These are phyloP conservation scores for Saccharomycopsis oosterbeekiorum DNA, from an alignment of 805 yeast genomes.

Conservation along the genomic window DNA sequence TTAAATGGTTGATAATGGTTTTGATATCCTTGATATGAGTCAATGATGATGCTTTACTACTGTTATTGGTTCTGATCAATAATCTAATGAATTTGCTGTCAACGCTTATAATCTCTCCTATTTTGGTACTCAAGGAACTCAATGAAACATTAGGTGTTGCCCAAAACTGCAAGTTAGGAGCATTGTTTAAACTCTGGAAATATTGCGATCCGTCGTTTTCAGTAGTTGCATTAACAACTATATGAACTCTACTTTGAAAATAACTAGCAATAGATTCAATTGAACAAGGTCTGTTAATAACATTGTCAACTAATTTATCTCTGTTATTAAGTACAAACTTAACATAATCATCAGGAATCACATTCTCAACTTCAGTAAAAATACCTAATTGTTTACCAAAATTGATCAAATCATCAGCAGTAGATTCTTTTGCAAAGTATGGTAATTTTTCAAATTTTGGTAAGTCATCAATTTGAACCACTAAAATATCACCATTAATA, in stretches of 20 bases:
- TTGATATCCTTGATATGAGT: background rate
- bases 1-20: background rate
- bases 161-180: slow-evolving; percentile 44
- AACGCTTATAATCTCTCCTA: slow-evolving; percentile 44
- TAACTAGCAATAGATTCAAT: slow-evolving; percentile 39
- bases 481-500: slow-evolving; percentile 53
- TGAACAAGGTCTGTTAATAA: background rate
- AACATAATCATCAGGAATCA: background rate
- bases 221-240: slow-evolving; percentile 38
- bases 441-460: slow-evolving; percentile 13
- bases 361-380: background rate
- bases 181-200: slow-evolving; percentile 19
- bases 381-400: background rate
- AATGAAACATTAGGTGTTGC: slow-evolving; percentile 52
- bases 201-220: slow-evolving; percentile 20
- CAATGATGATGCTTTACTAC: background rate
- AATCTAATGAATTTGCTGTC: slow-evolving; percentile 57
- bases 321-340: slow-evolving; percentile 9
- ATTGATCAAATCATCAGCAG: slow-evolving; percentile 1
- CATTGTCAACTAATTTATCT: slow-evolving; percentile 15
- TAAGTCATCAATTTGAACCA: slow-evolving; percentile 28
- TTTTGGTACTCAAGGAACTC: slow-evolving; percentile 47
- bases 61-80: slow-evolving; percentile 34
- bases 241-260: slow-evolving; percentile 50
- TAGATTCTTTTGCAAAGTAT: background rate